Evolutionary conservation across 768 basidiomycete species (phyloP).

Genomic region (Polyporus arcularius): DNA sequence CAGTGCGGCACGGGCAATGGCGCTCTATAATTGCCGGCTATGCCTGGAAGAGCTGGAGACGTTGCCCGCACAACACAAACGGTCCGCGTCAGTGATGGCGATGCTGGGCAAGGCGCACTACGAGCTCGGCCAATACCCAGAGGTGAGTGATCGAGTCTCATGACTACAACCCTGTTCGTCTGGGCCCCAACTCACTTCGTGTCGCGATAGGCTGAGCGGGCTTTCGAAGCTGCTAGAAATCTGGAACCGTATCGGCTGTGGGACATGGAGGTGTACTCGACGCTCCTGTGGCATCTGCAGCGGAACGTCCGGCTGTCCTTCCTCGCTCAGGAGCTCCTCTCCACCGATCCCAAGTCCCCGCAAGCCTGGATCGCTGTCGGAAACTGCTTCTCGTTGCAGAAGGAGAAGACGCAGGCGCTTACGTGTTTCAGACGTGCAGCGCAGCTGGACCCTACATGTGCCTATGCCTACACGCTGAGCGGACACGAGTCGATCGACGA

Average conservation of each 20-base stretch:
- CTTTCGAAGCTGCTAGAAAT: slow-evolving; percentile 78
- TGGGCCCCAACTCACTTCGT: slow-evolving; percentile 21
- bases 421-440: slow-evolving; percentile 92
- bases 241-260: slow-evolving; percentile 87
- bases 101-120: slow-evolving; percentile 88
- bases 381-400: slow-evolving; percentile 93
- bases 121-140: slow-evolving; percentile 85
- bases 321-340: slow-evolving; percentile 89
- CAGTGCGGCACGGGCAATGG: slow-evolving; percentile 71
- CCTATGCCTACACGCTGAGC: slow-evolving; percentile 94
- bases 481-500: slow-evolving; percentile 98
- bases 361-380: slow-evolving; percentile 97
- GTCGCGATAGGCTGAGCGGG: slow-evolving; percentile 74
- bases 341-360: slow-evolving; percentile 77
- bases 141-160: slow-evolving; percentile 53
- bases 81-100: slow-evolving; percentile 75
- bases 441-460: slow-evolving; percentile 85
- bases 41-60: slow-evolving; percentile 77
- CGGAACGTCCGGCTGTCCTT: slow-evolving; percentile 83
- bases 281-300: slow-evolving; percentile 93
- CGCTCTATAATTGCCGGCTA: slow-evolving; percentile 72
- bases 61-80: slow-evolving; percentile 72
- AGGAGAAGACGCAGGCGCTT: slow-evolving; percentile 90
- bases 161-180: neutral
- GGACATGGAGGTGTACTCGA: slow-evolving; percentile 97